phyloP scores from a whole-genome alignment of 2,329 filamentous ascomycete genomes.

The Neoarthrinium moseri region DNA sequence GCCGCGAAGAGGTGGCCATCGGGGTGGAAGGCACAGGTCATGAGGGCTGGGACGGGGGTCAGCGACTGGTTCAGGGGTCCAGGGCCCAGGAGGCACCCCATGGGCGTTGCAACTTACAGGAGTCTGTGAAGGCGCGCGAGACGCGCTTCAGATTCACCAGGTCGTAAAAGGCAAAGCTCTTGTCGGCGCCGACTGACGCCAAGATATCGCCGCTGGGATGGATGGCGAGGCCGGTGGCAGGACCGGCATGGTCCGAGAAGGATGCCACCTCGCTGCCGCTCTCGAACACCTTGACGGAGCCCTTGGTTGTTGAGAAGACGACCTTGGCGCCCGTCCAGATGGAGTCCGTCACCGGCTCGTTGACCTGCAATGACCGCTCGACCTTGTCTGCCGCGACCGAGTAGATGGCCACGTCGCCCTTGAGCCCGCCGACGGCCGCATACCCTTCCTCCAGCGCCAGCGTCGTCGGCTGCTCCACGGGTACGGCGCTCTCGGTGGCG shows the following conservation, averaged over 20 bases:
- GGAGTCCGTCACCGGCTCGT: slow-evolving; percentile 65
- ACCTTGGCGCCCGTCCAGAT: slow-evolving; percentile 67
- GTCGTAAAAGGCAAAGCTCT: slow-evolving; percentile 91
- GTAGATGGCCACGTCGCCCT: slow-evolving; percentile 74
- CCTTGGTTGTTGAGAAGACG: slow-evolving; percentile 71
- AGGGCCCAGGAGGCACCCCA: slow-evolving; percentile 21
- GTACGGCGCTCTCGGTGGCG: slow-evolving; percentile 42
- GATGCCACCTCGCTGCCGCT: slow-evolving; percentile 66
- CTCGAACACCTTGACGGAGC: slow-evolving; percentile 78
- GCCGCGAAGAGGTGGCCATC: slow-evolving; percentile 93
- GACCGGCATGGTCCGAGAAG: slow-evolving; percentile 79
- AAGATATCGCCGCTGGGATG: slow-evolving; percentile 83
- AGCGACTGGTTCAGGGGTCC: background rate
- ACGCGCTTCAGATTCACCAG: slow-evolving; percentile 65
- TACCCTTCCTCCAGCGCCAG: slow-evolving; percentile 57
- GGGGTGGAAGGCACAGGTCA: slow-evolving; percentile 84
- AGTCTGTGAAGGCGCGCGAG: slow-evolving; percentile 76
- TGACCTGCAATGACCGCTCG: slow-evolving; percentile 64
- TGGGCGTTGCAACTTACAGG: no score
- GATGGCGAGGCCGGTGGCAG: slow-evolving; percentile 72
- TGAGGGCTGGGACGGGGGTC: slow-evolving; percentile 45
- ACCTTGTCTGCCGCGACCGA: slow-evolving; percentile 67
- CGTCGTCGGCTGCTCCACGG: slow-evolving; percentile 48
- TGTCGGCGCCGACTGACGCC: slow-evolving; percentile 86
- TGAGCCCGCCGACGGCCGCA: slow-evolving; percentile 72